Base-by-base conservation (phyloP, 352 stramenopile species). In the Phytophthora sp. region DNA sequence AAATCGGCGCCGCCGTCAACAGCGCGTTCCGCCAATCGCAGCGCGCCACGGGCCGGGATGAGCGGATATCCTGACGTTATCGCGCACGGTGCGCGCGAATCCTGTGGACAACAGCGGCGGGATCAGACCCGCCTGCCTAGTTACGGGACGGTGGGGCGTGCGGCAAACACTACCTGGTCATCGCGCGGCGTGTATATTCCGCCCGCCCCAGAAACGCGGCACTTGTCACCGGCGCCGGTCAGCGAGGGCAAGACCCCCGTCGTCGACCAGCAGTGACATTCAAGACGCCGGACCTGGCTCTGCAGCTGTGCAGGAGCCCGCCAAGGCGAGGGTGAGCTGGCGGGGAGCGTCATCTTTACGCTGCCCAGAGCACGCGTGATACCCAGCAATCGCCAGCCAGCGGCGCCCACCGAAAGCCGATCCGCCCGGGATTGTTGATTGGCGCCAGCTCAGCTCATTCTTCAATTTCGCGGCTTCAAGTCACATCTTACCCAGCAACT, bases 381-480 rank as follows among this genome's bases (percentile, higher is more conserved):
- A 3, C 1, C 32, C 18, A 37, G 31, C 31, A 12, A 13, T 37
- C 31, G 31, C 11, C 31, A 37, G 31, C 31, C n/a, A n/a, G n/a
- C n/a, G n/a, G n/a, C n/a, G n/a, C n/a, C n/a, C 32, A 38, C 32
- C 32, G 32, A 38, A 38, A 38, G 11, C 13, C 13, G n/a, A n/a
- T n/a, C 13, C 11, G 18, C 12, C 32, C 13, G 32, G 4, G 10
- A 6, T 38, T 38, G 13, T n/a, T n/a, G n/a, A n/a, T n/a, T n/a
- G n/a, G n/a, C n/a, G 13, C 13, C 32, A 6, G 32, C 30, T 15
- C 30, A 37, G 15, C 21, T 48, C 49, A 57, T 57, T 57, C n/a
- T 45, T 46, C 49, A 57, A 48, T 48, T 57, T 48, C 32, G 4
- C n/a, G 24, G 1, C 35, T 57, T 27, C 49, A 30, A 48, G 49